These are phyloP conservation scores for Plectosphaerella cucumerina DNA, from an alignment of 2,329 filamentous ascomycete species.

Conservation along the genomic window DNA sequence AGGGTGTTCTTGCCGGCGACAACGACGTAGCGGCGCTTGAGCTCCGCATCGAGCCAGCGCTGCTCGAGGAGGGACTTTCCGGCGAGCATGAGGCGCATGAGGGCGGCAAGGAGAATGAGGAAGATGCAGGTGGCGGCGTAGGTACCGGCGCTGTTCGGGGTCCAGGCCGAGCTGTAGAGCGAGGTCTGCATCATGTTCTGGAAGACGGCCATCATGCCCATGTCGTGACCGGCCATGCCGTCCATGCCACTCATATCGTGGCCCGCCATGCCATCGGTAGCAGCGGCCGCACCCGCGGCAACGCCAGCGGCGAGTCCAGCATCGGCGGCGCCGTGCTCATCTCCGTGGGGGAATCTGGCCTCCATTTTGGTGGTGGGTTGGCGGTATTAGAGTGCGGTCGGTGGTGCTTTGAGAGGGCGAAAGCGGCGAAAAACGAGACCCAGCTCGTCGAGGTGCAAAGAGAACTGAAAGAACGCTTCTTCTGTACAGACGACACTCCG, in stretches of 20 bases:
- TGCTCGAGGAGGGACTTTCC: slow-evolving; percentile 60
- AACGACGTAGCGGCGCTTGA: slow-evolving; percentile 72
- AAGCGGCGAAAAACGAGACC: neutral
- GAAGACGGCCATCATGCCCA: slow-evolving; percentile 54
- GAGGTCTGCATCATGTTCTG: slow-evolving; percentile 47
- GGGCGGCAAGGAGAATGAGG: slow-evolving; percentile 68
- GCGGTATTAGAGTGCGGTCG: neutral
- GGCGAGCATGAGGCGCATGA: slow-evolving; percentile 69
- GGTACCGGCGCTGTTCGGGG: slow-evolving; percentile 61
- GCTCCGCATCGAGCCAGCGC: slow-evolving; percentile 66
- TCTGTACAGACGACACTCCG: neutral
- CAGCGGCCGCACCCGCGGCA: neutral
- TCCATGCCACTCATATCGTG: slow-evolving; percentile 1
- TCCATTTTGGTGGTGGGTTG: neutral
- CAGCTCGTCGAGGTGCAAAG: neutral
- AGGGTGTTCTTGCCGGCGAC: slow-evolving; percentile 61
- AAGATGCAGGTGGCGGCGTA: slow-evolving; percentile 94
- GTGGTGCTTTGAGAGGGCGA: neutral
- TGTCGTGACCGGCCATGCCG: slow-evolving; percentile 8
- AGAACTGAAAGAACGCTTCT: too few species aligned
- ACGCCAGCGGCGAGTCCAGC: neutral
- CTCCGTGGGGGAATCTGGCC: neutral
- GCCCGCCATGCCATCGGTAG: neutral
- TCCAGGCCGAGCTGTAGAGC: slow-evolving; percentile 65
- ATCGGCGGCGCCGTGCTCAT: neutral